Base-by-base conservation (phyloP, 1,284 basidiomycete genomes). In the Sparassis latifolia region DNA sequence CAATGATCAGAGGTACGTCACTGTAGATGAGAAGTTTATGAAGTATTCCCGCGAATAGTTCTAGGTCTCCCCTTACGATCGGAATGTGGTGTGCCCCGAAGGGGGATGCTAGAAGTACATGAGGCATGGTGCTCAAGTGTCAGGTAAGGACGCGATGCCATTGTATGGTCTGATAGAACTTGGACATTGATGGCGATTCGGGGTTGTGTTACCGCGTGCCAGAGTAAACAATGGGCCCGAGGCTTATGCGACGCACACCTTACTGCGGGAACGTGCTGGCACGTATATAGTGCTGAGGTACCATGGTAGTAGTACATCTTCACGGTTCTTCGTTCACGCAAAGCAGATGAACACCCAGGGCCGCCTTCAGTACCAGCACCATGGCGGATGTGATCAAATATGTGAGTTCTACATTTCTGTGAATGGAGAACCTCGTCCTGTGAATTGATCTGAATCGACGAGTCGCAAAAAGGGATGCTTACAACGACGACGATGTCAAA, bases 81-180 rank as follows among this genome's bases (percentile, higher is more conserved):
- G 20, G 20, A 20, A 20, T 20, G 20, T 20, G 20, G 20, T 20
- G 20, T 20, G 20, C 20, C 20, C 20, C 20, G 20, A 20, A 20
- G 20, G 20, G 20, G 20, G 20, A 20, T 20, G 20, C n/a, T n/a
- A n/a, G n/a, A n/a, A 42, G 37, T 30, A 20, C 29, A n/a, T 29
- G 39, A 28, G 9, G 37, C 49, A 35, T 48, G 27, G 42, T 12
- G 41, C 31, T 35, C 45, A 49, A 47, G 55, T 54, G 53, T 51
- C n/a, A 46, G 40, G 32, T 40, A 31, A 12, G 20, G 46, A 27
- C 41, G 45, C 32, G 27, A 33, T 45, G 37, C 28, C 28, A 33
- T 33, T 51, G 45, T 42, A 28, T 35, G 29, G 12, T 57, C 54
- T 55, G 58, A 59, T 59, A 51, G 53, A 56, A 57, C 41, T 44